Evolutionary conservation across 352 stramenopile genomes (phyloP), one percentile per base, ranked within the genome.

Genomic region (Thalassiosira livingstoniorum): DNA sequence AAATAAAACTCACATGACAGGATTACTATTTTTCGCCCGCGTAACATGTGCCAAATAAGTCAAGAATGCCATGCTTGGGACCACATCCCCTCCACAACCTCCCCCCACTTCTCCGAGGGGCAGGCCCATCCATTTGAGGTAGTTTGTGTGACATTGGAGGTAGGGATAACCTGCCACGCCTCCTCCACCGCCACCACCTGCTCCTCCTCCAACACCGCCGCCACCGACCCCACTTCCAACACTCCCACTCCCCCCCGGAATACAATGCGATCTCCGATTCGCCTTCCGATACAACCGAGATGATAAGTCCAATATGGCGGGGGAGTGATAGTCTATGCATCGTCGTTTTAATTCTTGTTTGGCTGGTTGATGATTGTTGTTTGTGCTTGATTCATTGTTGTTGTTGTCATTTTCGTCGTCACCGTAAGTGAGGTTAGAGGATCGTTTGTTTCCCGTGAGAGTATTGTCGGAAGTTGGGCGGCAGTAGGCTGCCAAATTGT

Each of bases 311-410:
- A 92, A 60, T 0, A 93, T 69, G 23, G 89, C 79, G 3, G 87
- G 87, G 11, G 60, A 87, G 63, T 95, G 91, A 74, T 90, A 94
- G 65, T 95, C 91, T 29, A 91, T 86, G 42, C 88, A 93, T 75
- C 82, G 80, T 39, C 89, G 82, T 72, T 93, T 93, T n/a, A 94
- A 80, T 80, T 94, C 86, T n/a, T n/a, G n/a, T n/a, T n/a, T n/a
- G n/a, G 2, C 70, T 77, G 10, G 77, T 81, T 73, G 91, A 68
- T 74, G 90, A 31, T 65, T 73, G 39, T 21, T 71, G 18, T 25
- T 66, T 0, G 21, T 81, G 13, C 0, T 75, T 23, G 1, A 21
- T 32, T 32, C 0, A 29, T 78, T 45, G 60, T 67, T 32, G 37
- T 62, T 45, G 45, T 34, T 18, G n/a, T 68, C 51, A 25, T 58